A percentile compares a stretch with the other conserved stretches of the same genome.
Evolutionary conservation across 1,139 yeast genomes (phyloP).

Genomic region (Geotrichum siamense): DNA sequence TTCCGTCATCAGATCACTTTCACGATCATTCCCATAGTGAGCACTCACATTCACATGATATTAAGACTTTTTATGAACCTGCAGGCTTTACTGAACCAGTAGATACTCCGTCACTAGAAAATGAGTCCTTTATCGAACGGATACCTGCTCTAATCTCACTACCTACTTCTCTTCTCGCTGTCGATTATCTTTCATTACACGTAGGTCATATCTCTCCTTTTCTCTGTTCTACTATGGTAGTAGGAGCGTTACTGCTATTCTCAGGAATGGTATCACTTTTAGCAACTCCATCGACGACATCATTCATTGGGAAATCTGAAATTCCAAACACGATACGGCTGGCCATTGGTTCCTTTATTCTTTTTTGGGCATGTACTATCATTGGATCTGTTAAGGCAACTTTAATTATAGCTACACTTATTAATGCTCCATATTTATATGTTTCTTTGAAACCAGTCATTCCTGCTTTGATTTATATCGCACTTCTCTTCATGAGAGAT

Average conservation of each 20-base stretch:
- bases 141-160: slow-evolving; percentile 35
- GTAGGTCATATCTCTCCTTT: slow-evolving; percentile 18
- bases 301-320: slow-evolving; percentile 7
- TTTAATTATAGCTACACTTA: slow-evolving; percentile 14
- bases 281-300: slow-evolving; percentile 16
- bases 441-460: slow-evolving; percentile 13
- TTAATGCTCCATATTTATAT: slow-evolving; percentile 15
- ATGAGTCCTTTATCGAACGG: slow-evolving; percentile 25
- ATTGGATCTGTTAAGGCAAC: slow-evolving; percentile 19
- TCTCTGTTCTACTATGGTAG: slow-evolving; percentile 23
- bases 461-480: slow-evolving; percentile 12
- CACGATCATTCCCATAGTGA: slow-evolving; percentile 11
- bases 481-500: slow-evolving; percentile 11
- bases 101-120: slow-evolving; percentile 12
- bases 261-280: slow-evolving; percentile 26
- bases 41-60: slow-evolving; percentile 11
- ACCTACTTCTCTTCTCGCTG: slow-evolving; percentile 34
- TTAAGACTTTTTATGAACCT: slow-evolving; percentile 10
- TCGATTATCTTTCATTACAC: slow-evolving; percentile 22
- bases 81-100: slow-evolving; percentile 9
- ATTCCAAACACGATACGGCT: slow-evolving; percentile 12
- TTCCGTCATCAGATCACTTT: slow-evolving; percentile 1
- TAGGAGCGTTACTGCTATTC: slow-evolving; percentile 25
- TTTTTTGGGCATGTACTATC: slow-evolving; percentile 18
- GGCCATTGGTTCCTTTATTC: slow-evolving; percentile 15